phyloP scores from a whole-genome alignment of 305 asterid genomes.

The Plantago lanceolata region DNA sequence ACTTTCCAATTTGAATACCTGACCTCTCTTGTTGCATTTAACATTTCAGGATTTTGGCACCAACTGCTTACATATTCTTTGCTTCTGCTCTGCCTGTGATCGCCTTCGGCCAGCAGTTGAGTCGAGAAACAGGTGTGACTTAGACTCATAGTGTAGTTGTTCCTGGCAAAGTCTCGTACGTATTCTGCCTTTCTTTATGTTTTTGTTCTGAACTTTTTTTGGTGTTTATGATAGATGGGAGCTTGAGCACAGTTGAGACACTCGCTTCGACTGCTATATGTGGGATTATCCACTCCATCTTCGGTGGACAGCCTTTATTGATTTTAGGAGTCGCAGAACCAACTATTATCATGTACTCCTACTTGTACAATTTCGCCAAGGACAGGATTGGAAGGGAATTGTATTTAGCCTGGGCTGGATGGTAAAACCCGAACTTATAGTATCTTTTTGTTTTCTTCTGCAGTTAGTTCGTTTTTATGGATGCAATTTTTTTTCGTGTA shows the following conservation, averaged over 20 bases:
- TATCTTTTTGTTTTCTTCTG: background rate
- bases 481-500: background rate
- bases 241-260: slow-evolving; percentile 78
- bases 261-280: slow-evolving; percentile 80
- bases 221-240: slow-evolving; percentile 47
- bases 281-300: slow-evolving; percentile 72
- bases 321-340: slow-evolving; percentile 94
- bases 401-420: slow-evolving; percentile 88
- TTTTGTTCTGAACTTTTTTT: background rate
- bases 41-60: slow-evolving; percentile 72
- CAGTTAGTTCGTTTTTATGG: background rate
- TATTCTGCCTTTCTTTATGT: too few relatives aligned
- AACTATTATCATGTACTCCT: slow-evolving; percentile 82
- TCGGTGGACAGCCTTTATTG: slow-evolving; percentile 86
- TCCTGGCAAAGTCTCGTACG: background rate
- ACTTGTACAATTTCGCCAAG: slow-evolving; percentile 58
- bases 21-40: slow-evolving; percentile 14
- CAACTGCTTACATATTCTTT: slow-evolving; percentile 83
- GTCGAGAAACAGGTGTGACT: slow-evolving; percentile 70
- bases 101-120: slow-evolving; percentile 88
- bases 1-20: background rate
- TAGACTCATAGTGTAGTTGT: background rate
- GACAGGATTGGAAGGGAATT: slow-evolving; percentile 56
- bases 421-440: slow-evolving; percentile 42
- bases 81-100: slow-evolving; percentile 96